A percentile compares a stretch with the other conserved stretches of the same genome.
phyloP scores from a whole-genome alignment of 2,329 filamentous ascomycete genomes.

The Trichophaea hybrida region DNA sequence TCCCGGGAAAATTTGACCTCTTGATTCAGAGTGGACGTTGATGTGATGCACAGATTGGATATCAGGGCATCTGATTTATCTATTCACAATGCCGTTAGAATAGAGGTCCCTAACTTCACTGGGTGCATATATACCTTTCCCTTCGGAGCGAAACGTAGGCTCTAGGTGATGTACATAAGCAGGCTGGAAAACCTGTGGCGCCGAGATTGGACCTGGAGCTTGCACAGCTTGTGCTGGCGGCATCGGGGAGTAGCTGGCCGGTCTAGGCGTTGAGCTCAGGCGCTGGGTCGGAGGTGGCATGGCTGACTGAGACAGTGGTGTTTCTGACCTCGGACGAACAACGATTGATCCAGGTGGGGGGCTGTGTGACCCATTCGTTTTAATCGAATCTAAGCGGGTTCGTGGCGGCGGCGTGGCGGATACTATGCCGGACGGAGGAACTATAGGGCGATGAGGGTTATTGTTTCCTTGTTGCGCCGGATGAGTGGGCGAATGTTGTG shows the following conservation, averaged over 20 bases:
- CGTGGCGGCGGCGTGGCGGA: not conserved
- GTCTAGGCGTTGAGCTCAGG: constrained; percentile 5
- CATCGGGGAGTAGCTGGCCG: not conserved
- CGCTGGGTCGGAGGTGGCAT: constrained; percentile 1
- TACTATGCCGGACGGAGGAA: not conserved
- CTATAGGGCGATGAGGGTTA: not conserved
- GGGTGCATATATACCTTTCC: constrained; percentile 14
- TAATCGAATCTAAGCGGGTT: not conserved
- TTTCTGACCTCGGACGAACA: not conserved
- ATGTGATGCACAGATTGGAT: constrained; percentile 9
- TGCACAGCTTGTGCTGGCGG: not conserved
- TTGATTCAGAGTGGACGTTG: constrained; percentile 4
- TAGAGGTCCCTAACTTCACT: not conserved
- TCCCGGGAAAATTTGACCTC: constrained; percentile 6
- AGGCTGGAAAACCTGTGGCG: not conserved
- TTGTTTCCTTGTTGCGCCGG: not conserved
- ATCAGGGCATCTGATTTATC: constrained; percentile 17
- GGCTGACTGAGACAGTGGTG: not conserved
- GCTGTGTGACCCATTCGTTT: not conserved
- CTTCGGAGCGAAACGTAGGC: constrained; percentile 19
- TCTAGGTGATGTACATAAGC: constrained; percentile 10
- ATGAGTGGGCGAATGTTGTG: not conserved
- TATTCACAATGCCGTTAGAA: not conserved
- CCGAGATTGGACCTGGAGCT: not conserved
- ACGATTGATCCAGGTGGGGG: not conserved